Percentiles rank a stretch among this genome's conserved stretches.
Evolutionary conservation across 2,329 filamentous ascomycete genomes (phyloP).

Genomic region (Gnomoniopsis smithogilvyi): DNA sequence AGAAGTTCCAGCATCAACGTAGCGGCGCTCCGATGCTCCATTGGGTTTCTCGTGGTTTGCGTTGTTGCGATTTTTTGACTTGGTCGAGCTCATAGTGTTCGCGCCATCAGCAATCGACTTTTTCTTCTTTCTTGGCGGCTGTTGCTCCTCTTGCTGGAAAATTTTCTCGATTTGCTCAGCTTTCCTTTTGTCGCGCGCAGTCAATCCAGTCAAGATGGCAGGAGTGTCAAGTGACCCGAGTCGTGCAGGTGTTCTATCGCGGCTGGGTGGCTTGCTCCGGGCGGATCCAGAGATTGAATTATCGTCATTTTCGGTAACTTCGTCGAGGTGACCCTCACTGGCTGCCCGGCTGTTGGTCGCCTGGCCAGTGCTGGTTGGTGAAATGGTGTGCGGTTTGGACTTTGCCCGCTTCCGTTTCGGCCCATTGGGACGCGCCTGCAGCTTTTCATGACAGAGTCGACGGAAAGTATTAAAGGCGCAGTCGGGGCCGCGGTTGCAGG

Average conservation of each 20-base stretch:
- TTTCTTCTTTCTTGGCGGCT: conserved; percentile 52
- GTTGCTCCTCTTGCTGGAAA: conserved; percentile 58
- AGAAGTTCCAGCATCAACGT: conserved; percentile 52
- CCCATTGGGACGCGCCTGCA: conserved; percentile 35
- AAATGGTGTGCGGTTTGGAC: conserved; percentile 52
- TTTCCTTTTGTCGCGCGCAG: conserved; percentile 65
- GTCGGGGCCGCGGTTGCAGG: conserved; percentile 62
- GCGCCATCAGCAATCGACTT: conserved; percentile 59
- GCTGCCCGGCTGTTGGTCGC: conserved; percentile 61
- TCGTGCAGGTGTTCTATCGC: conserved; percentile 60
- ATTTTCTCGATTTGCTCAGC: conserved; percentile 63
- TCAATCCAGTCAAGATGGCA: conserved; percentile 60
- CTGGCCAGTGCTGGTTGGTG: conserved; percentile 60
- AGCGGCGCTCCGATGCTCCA: conserved; percentile 37
- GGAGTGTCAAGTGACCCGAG: conserved; percentile 59
- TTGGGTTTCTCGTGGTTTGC: conserved; percentile 24
- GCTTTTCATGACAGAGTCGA: conserved; percentile 50
- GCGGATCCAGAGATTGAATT: conserved; percentile 48
- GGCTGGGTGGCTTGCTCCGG: conserved; percentile 63
- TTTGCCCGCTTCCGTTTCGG: conserved; percentile 53
- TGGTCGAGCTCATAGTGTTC: conserved; percentile 25
- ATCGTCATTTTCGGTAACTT: conserved; percentile 50
- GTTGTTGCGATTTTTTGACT: conserved; percentile 23
- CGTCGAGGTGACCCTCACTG: conserved; percentile 59
- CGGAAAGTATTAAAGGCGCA: conserved; percentile 65